These are phyloP conservation scores for Babjeviella inositovora DNA, from an alignment of 805 yeast genomes.

Conservation along the genomic window DNA sequence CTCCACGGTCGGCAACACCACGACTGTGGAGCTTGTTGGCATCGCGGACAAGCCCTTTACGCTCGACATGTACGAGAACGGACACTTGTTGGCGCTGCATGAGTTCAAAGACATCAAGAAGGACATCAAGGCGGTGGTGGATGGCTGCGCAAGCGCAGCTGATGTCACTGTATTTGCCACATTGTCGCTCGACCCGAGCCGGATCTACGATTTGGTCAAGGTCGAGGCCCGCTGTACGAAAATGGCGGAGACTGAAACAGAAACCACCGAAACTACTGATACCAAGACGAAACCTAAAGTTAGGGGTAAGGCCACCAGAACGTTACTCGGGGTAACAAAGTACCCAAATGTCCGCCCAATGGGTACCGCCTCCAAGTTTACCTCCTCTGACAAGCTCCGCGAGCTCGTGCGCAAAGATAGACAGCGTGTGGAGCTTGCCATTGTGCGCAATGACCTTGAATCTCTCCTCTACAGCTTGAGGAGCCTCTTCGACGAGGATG, in stretches of 20 bases:
- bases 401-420: constrained; percentile 38
- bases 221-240: constrained; percentile 25
- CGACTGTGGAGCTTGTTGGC: constrained; percentile 18
- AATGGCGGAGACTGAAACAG: constrained; percentile 4
- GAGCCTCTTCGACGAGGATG: constrained; percentile 36
- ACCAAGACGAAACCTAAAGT: constrained; percentile 7
- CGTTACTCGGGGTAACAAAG: constrained; percentile 9
- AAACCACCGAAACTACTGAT: constrained; percentile 6
- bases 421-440: constrained; percentile 35
- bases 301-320: constrained; percentile 5
- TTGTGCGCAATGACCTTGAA: constrained; percentile 55
- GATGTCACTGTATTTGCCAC: constrained; percentile 20
- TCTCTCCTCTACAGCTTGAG: constrained; percentile 57
- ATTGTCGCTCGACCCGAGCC: constrained; percentile 28
- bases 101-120: constrained; percentile 4
- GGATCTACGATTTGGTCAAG: constrained; percentile 28
- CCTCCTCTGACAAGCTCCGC: constrained; percentile 28
- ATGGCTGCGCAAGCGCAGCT: constrained; percentile 11
- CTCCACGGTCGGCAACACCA: constrained; percentile 14
- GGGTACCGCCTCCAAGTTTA: constrained; percentile 26
- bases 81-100: constrained; percentile 11
- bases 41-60: constrained; percentile 2
- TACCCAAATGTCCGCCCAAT: constrained; percentile 28
- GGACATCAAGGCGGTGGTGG: constrained; percentile 8
- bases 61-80: constrained; percentile 20